Evolutionary conservation across 2,329 filamentous ascomycete genomes (phyloP).

Genomic region (Pseudocercospora fuligena): DNA sequence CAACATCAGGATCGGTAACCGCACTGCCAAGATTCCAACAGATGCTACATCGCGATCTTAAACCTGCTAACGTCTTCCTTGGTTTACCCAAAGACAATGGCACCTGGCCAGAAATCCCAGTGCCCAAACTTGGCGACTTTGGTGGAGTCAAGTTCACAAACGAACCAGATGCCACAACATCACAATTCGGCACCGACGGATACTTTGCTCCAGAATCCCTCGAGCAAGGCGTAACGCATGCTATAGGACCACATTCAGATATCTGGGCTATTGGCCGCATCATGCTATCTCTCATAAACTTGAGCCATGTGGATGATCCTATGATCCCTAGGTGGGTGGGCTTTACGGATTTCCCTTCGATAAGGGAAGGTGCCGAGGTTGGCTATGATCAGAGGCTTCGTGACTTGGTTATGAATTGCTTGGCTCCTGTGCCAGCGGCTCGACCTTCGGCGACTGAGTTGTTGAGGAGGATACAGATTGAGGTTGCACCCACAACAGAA

Average conservation of each 20-base stretch:
- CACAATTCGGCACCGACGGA: not conserved
- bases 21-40: not conserved
- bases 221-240: not conserved
- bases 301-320: not conserved
- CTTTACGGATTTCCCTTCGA: too few species aligned
- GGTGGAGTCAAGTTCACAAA: not conserved
- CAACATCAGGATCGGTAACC: not conserved
- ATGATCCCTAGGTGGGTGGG: too few species aligned
- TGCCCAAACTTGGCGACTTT: conserved; percentile 18
- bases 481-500: not conserved
- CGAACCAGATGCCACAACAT: not conserved
- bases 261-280: conserved; percentile 10
- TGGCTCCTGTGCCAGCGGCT: not conserved
- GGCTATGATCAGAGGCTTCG: not conserved
- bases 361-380: too few species aligned
- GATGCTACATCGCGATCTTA: conserved; percentile 19
- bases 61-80: conserved; percentile 20
- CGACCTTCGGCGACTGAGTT: not conserved
- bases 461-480: not conserved
- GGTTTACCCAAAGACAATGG: not conserved
- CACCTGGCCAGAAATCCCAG: conserved; percentile 9
- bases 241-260: not conserved
- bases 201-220: conserved; percentile 7
- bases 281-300: conserved; percentile 9
- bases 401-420: not conserved